phyloP scores from a whole-genome alignment of 306 rosid genomes.

The Lathyrus aphaca region DNA sequence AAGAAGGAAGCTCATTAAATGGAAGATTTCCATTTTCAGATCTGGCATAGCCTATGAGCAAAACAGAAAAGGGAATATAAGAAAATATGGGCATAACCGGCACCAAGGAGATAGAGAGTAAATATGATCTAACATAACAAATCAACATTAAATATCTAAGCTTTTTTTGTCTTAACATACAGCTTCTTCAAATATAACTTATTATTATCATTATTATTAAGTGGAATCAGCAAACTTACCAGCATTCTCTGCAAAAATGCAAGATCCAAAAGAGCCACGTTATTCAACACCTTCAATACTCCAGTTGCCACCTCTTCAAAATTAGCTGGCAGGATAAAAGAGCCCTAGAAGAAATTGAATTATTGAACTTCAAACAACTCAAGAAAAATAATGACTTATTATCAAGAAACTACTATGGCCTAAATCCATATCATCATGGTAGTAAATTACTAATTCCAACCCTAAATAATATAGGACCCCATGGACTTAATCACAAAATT shows the following conservation, averaged over 20 bases:
- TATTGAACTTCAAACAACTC: conserved; percentile 36
- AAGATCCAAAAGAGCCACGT: conserved; percentile 90
- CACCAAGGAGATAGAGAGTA: neutral
- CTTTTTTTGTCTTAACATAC: conserved; percentile 26
- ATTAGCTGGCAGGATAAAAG: conserved; percentile 89
- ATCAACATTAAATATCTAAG: conserved; percentile 7
- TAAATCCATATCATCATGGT: neutral
- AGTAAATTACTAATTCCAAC: conserved; percentile 11
- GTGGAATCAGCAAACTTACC: conserved; percentile 54
- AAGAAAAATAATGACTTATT: conserved; percentile 25
- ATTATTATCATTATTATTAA: conserved; percentile 12
- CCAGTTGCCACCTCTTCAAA: conserved; percentile 98
- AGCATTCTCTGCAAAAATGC: conserved; percentile 90
- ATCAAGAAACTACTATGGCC: neutral
- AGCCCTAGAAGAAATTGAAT: conserved; percentile 57
- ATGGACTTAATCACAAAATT: neutral
- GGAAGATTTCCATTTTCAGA: conserved; percentile 95
- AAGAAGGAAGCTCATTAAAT: conserved; percentile 92
- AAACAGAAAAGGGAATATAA: conserved; percentile 33
- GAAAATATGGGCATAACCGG: conserved; percentile 22
- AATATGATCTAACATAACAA: conserved; percentile 23
- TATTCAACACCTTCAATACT: conserved; percentile 93
- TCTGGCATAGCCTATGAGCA: conserved; percentile 85
- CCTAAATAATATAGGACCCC: neutral
- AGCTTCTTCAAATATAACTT: conserved; percentile 14